Evolutionary conservation across 257 asterid genomes (phyloP), one percentile per base, ranked within the genome.

Genomic region (Ilex aquifolium): DNA sequence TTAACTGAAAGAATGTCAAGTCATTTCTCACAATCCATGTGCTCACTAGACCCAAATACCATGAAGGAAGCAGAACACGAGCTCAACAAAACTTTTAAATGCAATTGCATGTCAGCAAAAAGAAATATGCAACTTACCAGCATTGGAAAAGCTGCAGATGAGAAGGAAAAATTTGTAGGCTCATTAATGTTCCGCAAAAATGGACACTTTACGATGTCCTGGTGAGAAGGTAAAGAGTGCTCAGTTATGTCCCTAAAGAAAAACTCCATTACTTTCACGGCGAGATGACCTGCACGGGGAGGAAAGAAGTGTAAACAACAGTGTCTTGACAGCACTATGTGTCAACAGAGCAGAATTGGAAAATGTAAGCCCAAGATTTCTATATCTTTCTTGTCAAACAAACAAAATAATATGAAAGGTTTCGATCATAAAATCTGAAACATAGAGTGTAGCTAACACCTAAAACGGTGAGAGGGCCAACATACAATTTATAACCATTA

Each of bases 171-270:
- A 76, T 83, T 83, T 52, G 95, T 92, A 16, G 98, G 95, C 72
- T 88, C 95, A 66, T 82, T 83, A 68, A 92, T 89, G 85, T 87
- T 88, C 67, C 88, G 82, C 91, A 92, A 74, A 80, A 92, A 92
- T 44, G 98, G 98, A 65, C 98, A 92, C 76, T 82, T 86, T 60
- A 67, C 62, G 61, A 80, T 83, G 80, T 79, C 90, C 70, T 75
- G 83, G 72, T 81, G 79, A 67, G 76, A 70, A 27, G 69, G 56
- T 29, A 84, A 74, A 65, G 90, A 84, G 59, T 83, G 90, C 57
- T 77, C 87, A 44, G 65, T 78, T 73, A 72, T 48, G 66, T 74
- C 75, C 77, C 88, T 80, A 61, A 68, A 78, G 72, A 84, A 15
- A 77, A 80, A 78, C 4, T 88, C 94, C 98, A 91, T 53, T 88